phyloP scores from a whole-genome alignment of 192 early-diverging fungal genomes.

The Rhizophagus sp. region DNA sequence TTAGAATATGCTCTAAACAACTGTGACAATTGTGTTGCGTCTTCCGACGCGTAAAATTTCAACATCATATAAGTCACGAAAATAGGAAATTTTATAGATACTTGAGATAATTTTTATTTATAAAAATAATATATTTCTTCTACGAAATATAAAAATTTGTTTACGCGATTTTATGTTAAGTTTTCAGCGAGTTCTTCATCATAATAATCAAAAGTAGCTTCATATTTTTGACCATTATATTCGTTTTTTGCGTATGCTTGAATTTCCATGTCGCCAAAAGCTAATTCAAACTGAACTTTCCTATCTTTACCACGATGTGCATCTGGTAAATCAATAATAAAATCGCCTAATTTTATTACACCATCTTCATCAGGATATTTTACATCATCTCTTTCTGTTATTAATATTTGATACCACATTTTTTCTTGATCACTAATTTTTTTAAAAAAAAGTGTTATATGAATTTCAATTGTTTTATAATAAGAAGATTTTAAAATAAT shows the following conservation, averaged over 20 bases:
- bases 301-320: neutral
- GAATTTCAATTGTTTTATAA: neutral
- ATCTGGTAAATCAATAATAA: neutral
- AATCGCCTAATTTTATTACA: neutral
- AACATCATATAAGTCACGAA: no score
- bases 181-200: no score
- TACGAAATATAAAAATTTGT: no score
- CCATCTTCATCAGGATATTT: conserved; percentile 8
- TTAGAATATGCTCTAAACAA: no score
- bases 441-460: neutral
- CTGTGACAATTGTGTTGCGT: no score
- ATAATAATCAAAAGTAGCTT: neutral
- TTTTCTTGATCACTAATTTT: neutral
- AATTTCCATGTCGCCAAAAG: conserved; percentile 15
- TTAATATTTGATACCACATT: neutral
- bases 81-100: no score
- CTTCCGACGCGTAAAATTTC: no score
- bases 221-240: neutral
- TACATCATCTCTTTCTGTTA: neutral
- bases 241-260: neutral
- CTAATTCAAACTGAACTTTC: neutral
- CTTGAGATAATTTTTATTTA: no score
- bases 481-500: neutral
- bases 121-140: no score
- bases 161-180: no score